phyloP scores from a whole-genome alignment of 352 stramenopile genomes.

The Globisporangium sylvaticum region DNA sequence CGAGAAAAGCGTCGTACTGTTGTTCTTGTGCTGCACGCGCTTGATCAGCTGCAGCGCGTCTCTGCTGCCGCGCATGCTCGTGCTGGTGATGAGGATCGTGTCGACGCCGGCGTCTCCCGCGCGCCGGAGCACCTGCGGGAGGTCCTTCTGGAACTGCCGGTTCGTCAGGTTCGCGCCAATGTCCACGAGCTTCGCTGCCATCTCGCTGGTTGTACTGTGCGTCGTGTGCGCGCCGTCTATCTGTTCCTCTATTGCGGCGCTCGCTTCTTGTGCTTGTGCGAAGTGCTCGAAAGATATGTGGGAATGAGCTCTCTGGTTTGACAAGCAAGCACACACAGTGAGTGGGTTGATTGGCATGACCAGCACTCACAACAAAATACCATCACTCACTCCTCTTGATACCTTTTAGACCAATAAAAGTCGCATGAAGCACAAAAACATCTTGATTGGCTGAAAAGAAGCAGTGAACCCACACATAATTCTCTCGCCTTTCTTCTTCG shows the following conservation, averaged over 20 bases:
- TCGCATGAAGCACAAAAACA: background rate
- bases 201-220: background rate
- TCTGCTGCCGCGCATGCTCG: slow-evolving; percentile 36
- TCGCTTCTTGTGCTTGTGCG: background rate
- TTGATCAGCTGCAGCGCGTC: slow-evolving; percentile 39
- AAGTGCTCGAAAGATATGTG: background rate
- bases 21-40: slow-evolving; percentile 15
- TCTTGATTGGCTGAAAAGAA: background rate
- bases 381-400: background rate
- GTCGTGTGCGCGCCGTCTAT: background rate
- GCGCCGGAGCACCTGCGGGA: slow-evolving; percentile 85
- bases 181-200: slow-evolving; percentile 37
- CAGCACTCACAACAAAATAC: background rate
- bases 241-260: background rate
- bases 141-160: slow-evolving; percentile 74
- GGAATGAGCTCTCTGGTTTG: slow-evolving; percentile 1
- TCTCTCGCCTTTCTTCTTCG: background rate
- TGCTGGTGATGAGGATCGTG: slow-evolving; percentile 85
- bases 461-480: background rate
- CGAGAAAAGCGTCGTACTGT: slow-evolving; percentile 49
- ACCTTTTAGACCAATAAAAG: background rate
- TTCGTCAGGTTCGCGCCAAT: slow-evolving; percentile 70
- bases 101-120: slow-evolving; percentile 63
- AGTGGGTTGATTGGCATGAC: background rate
- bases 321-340: background rate